Evolutionary conservation across 352 stramenopile genomes (phyloP).

Genomic region (Pythium rhizo-oryzae): DNA sequence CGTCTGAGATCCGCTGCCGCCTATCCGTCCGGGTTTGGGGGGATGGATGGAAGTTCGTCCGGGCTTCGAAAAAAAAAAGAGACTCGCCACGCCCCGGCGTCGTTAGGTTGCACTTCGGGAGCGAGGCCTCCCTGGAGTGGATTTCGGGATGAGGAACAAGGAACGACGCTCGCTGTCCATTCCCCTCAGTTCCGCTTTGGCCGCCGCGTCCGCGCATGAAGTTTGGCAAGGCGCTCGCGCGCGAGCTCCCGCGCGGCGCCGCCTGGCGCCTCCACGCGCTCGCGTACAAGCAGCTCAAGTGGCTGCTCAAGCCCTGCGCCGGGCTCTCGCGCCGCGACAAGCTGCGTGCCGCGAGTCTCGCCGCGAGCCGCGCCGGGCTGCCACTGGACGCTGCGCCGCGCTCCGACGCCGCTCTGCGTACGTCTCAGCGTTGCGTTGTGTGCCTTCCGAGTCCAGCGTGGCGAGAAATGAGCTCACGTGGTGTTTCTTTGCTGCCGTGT

Average conservation of each 20-base stretch:
- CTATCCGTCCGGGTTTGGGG: no score
- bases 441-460: no score
- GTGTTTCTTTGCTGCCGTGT: background rate
- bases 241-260: constrained; percentile 7
- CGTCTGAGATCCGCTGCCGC: no score
- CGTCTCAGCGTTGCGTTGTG: background rate
- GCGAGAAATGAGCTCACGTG: background rate
- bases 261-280: constrained; percentile 10
- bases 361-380: background rate
- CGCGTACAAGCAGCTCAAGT: constrained; percentile 23
- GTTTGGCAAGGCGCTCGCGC: constrained; percentile 17
- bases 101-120: constrained; percentile 1
- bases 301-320: constrained; percentile 12
- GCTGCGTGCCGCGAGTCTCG: constrained; percentile 1
- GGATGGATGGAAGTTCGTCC: no score
- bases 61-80: constrained; percentile 13
- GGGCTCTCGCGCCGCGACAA: constrained; percentile 15
- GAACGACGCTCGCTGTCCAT: no score
- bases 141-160: no score
- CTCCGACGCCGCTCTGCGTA: constrained; percentile 17
- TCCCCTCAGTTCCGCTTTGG: background rate
- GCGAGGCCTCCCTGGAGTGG: background rate
- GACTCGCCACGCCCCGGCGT: background rate
- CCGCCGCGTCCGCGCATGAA: constrained; percentile 5
- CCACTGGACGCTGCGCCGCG: background rate